These are phyloP conservation scores for Nemania sp. DNA, from an alignment of 2,329 filamentous ascomycete genomes.

Conservation along the genomic window DNA sequence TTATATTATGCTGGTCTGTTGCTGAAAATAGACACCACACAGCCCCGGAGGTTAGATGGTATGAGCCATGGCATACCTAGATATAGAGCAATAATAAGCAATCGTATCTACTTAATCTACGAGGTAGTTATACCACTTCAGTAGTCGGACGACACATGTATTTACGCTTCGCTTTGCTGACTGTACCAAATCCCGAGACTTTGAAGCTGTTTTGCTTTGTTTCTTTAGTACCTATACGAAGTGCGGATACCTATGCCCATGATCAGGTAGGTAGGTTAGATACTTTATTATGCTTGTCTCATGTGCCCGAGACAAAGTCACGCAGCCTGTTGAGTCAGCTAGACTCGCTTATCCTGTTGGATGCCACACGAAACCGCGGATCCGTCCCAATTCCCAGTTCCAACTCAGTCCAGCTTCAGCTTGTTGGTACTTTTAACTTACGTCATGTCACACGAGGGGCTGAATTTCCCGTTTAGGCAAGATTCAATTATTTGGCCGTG, in stretches of 20 bases:
- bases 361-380: slow-evolving; percentile 24
- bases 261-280: too few relatives aligned
- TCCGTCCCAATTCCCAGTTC: slow-evolving; percentile 10
- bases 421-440: neutral
- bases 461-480: slow-evolving; percentile 10
- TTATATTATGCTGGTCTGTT: neutral
- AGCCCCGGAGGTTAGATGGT: neutral
- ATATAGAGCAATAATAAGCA: neutral
- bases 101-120: neutral
- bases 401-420: slow-evolving; percentile 8
- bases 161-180: slow-evolving; percentile 13
- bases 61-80: neutral
- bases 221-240: too few relatives aligned
- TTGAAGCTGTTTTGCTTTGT: neutral
- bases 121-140: too few relatives aligned
- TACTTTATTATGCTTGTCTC: slow-evolving; percentile 2
- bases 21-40: slow-evolving; percentile 22
- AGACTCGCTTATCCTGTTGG: neutral
- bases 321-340: neutral
- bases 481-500: neutral
- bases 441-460: slow-evolving; percentile 20
- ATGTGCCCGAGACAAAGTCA: neutral
- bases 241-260: slow-evolving; percentile 5
- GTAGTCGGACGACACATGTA: neutral
- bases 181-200: slow-evolving; percentile 7